Evolutionary conservation across 176 grass and related monocot species (phyloP), one percentile per base, ranked within the genome.

Genomic region (Aechmea fasciata): DNA sequence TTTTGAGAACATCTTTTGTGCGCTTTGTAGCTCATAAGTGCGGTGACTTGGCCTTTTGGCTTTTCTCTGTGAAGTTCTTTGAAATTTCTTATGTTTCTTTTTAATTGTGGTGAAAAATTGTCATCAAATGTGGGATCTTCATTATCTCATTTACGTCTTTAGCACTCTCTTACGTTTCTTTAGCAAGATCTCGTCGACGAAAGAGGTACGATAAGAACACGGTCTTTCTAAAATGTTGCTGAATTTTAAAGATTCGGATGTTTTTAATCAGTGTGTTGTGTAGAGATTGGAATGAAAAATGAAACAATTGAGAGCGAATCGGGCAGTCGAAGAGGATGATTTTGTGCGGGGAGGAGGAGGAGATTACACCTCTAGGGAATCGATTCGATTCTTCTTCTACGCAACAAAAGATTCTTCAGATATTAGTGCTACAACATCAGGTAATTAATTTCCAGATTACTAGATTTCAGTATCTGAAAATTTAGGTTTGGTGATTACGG

Each of bases 211-310:
- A 68, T 33, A 69, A 66, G 55, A 19, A 47, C 47, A 79, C 65
- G 63, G 41, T 64, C 17, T 1, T 41, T 29, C 7, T 9, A 20
- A 59, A 63, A 72, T 71, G 11, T 15, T 14, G 57, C 61, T 47
- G 3, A 9, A 63, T 14, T 63, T 65, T 61, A 9, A 28, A 50
- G 11, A 50, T 63, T 13, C 70, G 8, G 18, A 50, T 29, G 47
- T 18, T 7, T 57, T 41, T 78, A 28, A 0, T 69, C 11, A 17
- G 59, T 50, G 7, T 23, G 69, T 11, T 50, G n/a, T 69, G 50
- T 67, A 77, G 75, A 77, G 17, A 49, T 65, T 62, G 18, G 12
- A 71, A 70, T 2, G 10, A 78, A 49, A 62, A 78, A 63, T 65
- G 57, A 51, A 53, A 26, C 53, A 72, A 25, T 26, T 61, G 55